These are phyloP conservation scores for Colletotrichum sp. DNA, from an alignment of 2,329 filamentous ascomycete species.

Conservation along the genomic window DNA sequence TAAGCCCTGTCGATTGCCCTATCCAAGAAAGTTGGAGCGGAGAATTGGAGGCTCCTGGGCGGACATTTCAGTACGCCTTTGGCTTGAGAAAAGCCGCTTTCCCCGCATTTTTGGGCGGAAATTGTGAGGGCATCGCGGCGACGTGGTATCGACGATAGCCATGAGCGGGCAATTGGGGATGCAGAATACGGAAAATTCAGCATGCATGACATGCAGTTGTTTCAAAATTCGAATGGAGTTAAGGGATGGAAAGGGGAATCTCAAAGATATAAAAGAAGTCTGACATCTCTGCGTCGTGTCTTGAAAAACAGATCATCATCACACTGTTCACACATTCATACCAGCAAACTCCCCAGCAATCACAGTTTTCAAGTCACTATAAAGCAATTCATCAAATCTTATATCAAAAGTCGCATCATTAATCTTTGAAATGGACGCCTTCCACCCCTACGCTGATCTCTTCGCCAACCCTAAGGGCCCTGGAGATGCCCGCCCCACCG, in stretches of 20 bases:
- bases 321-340: background rate
- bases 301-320: background rate
- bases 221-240: background rate
- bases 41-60: background rate
- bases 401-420: background rate
- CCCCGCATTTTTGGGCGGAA: background rate
- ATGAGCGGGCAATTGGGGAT: background rate
- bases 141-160: background rate
- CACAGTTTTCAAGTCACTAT: background rate
- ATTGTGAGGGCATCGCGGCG: background rate
- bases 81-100: background rate
- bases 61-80: background rate
- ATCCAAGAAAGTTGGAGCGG: background rate
- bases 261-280: background rate
- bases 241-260: background rate
- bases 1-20: background rate
- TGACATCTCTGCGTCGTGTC: background rate
- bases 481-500: constrained; percentile 41
- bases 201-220: background rate
- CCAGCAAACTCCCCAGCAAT: background rate
- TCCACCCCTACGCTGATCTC: background rate
- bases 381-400: background rate
- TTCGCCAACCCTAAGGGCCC: constrained; percentile 28
- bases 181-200: background rate
- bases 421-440: background rate